Conservation (phyloP, 2,329 filamentous ascomycete genomes). For the Chrysosporium queenslandicum region DNA sequence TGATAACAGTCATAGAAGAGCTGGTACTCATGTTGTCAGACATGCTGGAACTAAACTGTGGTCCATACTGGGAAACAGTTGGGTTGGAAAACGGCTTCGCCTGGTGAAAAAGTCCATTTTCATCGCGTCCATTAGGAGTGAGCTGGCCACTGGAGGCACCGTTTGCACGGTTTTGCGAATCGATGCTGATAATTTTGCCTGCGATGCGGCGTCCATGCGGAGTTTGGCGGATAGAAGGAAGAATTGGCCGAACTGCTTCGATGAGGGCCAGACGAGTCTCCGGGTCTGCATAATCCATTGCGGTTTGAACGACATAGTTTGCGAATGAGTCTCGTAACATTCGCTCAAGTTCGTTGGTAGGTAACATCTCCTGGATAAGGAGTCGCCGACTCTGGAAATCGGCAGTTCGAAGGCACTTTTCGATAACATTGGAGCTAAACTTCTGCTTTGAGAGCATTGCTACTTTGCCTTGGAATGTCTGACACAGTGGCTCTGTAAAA, state of each 20-base stretch:
- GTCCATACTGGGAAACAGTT: constrained; percentile 8
- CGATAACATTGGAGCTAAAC: constrained; percentile 98
- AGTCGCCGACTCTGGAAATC: constrained; percentile 62
- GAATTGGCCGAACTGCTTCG: constrained; percentile 72
- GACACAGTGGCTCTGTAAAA: constrained; percentile 83
- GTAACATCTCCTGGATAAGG: constrained; percentile 73
- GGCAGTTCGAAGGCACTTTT: constrained; percentile 86
- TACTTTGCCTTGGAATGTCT: constrained; percentile 65
- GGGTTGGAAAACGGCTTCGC: constrained; percentile 21
- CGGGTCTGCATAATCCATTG: constrained; percentile 71
- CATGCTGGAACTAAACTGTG: constrained; percentile 4
- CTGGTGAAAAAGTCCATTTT: constrained; percentile 28
- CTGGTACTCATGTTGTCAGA: background rate
- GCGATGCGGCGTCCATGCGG: constrained; percentile 91
- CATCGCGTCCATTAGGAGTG: constrained; percentile 29
- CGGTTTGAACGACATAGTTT: constrained; percentile 97
- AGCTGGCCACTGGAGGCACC: constrained; percentile 30
- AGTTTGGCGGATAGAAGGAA: constrained; percentile 76
- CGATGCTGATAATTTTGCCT: constrained; percentile 63
- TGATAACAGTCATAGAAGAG: constrained; percentile 6
- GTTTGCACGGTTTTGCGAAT: constrained; percentile 34
- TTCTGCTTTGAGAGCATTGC: constrained; percentile 79
- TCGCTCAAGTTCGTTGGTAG: constrained; percentile 66
- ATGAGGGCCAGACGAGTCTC: constrained; percentile 65
- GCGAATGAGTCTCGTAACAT: constrained; percentile 86